Evolutionary conservation across 1,284 basidiomycete genomes (phyloP), one percentile per base, ranked within the genome.

Genomic region (Fomitopsis palustris): DNA sequence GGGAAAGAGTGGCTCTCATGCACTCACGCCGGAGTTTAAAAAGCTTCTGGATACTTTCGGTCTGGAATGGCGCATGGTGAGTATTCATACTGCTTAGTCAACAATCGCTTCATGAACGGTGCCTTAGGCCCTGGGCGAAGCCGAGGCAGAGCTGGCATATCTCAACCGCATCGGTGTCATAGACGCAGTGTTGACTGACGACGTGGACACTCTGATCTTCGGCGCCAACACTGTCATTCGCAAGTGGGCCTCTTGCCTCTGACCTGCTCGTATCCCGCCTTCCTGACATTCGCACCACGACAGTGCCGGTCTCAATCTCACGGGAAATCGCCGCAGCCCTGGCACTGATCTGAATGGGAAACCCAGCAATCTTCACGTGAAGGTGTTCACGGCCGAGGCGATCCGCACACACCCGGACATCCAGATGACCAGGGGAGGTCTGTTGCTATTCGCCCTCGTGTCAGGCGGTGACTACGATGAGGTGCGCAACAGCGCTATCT

Each of bases 401-500:
- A 73, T 82, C 39, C 60, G 61, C 5, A 64, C 59, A 8, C 65
- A 77, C 53, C 69, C 71, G 2, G 66, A 73, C 9, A 73, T 83
- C 33, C 62, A 72, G 54, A 68, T 88, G 62, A 76, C 74, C 10
- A 71, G 78, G 25, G 78, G 81, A 38, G 87, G 83, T 0, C 74
- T 91, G 69, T 78, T 90, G 21, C 73, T 91, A 4, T 78, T 90
- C 55, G 89, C 85, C 0, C 69, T 91, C 1, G 70, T 90, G 33
- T 74, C 78, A 7, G 87, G 88, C 14, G 88, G 86, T 0, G 89
- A 92, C 69, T 91, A 90, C 65, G 77, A 81, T 53, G 74, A 76
- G 7, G 82, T 80, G 29, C 31, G 69, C 62, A 3, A 29, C 56
- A 21, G 29, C 58, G 65, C 27, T 54, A 63, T 31, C 51, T 14